Conservation (phyloP, 73 alveolate genomes). For the Symbiodinium pilosum region DNA sequence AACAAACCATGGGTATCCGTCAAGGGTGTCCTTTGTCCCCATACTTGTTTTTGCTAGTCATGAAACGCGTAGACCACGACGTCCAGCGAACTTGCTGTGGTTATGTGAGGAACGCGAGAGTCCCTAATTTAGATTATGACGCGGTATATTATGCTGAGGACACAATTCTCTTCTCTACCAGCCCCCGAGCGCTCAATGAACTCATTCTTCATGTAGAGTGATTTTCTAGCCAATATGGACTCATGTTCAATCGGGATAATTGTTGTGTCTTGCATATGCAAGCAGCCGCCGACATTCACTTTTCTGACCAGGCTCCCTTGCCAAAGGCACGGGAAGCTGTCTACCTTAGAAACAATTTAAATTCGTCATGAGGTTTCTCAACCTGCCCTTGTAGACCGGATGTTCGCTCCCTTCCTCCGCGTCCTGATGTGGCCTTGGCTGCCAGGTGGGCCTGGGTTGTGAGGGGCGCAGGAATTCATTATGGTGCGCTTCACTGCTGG, state of each 20-base stretch:
- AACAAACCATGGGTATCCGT: not conserved
- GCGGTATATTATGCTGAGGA: conserved; percentile 5
- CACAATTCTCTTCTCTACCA: not conserved
- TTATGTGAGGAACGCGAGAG: not conserved
- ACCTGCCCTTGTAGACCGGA: not conserved
- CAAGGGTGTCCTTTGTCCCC: not conserved
- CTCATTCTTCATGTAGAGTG: not conserved
- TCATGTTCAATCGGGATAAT: not conserved
- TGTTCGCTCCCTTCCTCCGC: not conserved
- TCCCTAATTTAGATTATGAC: not conserved
- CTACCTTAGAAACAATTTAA: too few relatives aligned
- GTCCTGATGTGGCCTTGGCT: not conserved
- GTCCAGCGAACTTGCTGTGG: not conserved
- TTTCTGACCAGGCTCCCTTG: too few relatives aligned
- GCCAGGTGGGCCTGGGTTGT: conserved; percentile 45
- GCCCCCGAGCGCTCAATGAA: not conserved
- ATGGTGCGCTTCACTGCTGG: too few relatives aligned
- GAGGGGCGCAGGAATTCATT: not conserved
- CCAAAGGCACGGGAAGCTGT: too few relatives aligned
- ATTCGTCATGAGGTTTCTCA: not conserved
- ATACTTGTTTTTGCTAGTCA: not conserved
- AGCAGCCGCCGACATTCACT: not conserved
- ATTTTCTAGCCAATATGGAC: not conserved
- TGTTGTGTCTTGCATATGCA: not conserved
- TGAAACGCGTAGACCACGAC: not conserved